phyloP scores from a whole-genome alignment of 1,284 basidiomycete species.

The Cryptococcus hybrid region DNA sequence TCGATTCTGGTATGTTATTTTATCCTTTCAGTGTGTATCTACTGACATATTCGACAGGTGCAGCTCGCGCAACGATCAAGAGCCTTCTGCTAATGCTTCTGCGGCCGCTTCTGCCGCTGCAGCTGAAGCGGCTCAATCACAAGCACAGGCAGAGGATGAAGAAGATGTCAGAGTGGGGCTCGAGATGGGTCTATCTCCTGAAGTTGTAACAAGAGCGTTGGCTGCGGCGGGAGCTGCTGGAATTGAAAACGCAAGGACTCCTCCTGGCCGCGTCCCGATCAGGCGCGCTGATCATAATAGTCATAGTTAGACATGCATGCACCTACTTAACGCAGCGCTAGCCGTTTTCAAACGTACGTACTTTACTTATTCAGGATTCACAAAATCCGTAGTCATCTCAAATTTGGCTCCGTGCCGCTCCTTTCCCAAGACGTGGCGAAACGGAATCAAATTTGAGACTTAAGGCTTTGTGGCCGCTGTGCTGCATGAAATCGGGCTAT shows the following conservation, averaged over 20 bases:
- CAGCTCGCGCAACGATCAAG: slow-evolving; percentile 27
- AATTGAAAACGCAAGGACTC: slow-evolving; percentile 2
- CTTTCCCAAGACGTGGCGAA: too few relatives aligned
- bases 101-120: slow-evolving; percentile 1
- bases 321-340: too few relatives aligned
- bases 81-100: slow-evolving; percentile 9
- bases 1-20: slow-evolving; percentile 58
- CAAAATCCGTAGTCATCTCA: too few relatives aligned
- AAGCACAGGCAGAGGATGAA: slow-evolving; percentile 13
- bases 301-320: too few relatives aligned
- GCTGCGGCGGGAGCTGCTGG: slow-evolving; percentile 16
- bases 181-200: slow-evolving; percentile 17
- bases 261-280: neutral
- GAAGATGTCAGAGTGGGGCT: slow-evolving; percentile 13
- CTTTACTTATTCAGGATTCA: too few relatives aligned
- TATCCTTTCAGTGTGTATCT: neutral
- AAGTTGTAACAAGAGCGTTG: slow-evolving; percentile 11
- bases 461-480: too few relatives aligned
- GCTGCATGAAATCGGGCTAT: too few relatives aligned
- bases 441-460: too few relatives aligned
- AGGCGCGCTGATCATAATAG: too few relatives aligned
- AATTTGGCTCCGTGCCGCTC: too few relatives aligned
- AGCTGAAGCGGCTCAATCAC: neutral
- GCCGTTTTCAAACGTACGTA: too few relatives aligned
- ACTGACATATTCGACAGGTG: slow-evolving; percentile 20